Evolutionary conservation across 23 red algal genomes (phyloP).

Genomic region (Gracilaria vermiculophylla): DNA sequence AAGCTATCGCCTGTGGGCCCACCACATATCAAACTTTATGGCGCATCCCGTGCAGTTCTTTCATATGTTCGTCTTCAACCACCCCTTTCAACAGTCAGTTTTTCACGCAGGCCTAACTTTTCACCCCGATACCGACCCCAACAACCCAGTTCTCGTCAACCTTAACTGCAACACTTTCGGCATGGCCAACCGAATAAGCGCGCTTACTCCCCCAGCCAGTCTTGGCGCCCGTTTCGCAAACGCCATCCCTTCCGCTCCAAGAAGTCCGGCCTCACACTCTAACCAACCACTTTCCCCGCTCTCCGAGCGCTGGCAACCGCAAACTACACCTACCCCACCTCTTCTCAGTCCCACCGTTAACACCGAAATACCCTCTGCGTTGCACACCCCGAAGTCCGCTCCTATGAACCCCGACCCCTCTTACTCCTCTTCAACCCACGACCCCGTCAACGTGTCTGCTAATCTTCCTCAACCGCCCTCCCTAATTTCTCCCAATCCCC

Average conservation of each 20-base stretch:
- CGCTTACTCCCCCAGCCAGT: slow-evolving; percentile 37
- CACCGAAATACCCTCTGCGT: not conserved
- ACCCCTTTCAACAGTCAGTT: slow-evolving; percentile 59
- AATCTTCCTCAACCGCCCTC: not conserved
- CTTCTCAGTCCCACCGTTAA: not conserved
- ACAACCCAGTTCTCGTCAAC: slow-evolving; percentile 63
- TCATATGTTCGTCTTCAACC: slow-evolving; percentile 62
- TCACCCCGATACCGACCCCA: slow-evolving; percentile 63
- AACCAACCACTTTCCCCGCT: slow-evolving; percentile 12
- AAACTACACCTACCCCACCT: not conserved
- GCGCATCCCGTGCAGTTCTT: slow-evolving; percentile 58
- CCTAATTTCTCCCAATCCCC: not conserved
- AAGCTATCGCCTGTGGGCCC: slow-evolving; percentile 61
- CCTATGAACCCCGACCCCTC: not conserved
- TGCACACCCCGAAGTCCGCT: not conserved
- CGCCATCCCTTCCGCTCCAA: not conserved
- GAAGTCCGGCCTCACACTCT: slow-evolving; percentile 8
- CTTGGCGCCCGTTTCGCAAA: slow-evolving; percentile 11
- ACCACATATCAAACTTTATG: slow-evolving; percentile 67
- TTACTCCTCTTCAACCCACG: not conserved
- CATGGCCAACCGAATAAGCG: slow-evolving; percentile 60
- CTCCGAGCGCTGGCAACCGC: slow-evolving; percentile 13
- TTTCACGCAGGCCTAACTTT: slow-evolving; percentile 69
- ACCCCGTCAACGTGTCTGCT: not conserved
- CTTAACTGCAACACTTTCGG: slow-evolving; percentile 54